phyloP scores from a whole-genome alignment of 768 basidiomycete genomes.

The Candolleomyces efflorescens region DNA sequence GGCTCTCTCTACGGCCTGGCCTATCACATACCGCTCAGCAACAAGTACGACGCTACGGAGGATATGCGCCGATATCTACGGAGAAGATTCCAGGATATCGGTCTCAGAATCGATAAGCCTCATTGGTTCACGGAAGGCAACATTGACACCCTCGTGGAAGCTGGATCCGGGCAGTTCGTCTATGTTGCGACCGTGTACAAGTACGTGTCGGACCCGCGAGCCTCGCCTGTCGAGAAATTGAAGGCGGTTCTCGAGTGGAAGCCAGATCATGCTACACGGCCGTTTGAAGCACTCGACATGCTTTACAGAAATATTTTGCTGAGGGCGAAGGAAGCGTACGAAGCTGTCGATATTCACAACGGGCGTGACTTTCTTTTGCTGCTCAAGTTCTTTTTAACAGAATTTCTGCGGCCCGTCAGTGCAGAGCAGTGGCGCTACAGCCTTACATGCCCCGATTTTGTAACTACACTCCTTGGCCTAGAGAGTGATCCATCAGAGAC shows the following conservation, averaged over 20 bases:
- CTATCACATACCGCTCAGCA: background rate
- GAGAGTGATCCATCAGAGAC: background rate
- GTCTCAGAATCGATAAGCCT: background rate
- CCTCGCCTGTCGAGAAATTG: background rate
- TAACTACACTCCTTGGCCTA: too few species aligned
- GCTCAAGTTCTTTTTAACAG: background rate
- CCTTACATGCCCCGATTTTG: too few species aligned
- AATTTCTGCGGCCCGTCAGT: too few species aligned
- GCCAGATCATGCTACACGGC: background rate
- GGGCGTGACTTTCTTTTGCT: background rate
- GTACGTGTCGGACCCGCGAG: background rate
- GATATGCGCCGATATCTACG: background rate
- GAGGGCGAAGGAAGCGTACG: background rate
- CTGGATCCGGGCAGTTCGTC: slow-evolving; percentile 3
- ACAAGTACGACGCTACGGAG: background rate
- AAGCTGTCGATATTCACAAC: background rate
- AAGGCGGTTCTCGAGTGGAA: background rate
- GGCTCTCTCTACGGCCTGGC: background rate
- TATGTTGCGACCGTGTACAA: slow-evolving; percentile 1
- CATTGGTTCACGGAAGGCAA: background rate
- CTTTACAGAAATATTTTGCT: background rate
- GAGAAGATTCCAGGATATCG: background rate
- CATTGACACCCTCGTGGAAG: background rate
- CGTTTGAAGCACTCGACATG: background rate
- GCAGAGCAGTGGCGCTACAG: too few species aligned